Conservation (phyloP, 768 basidiomycete genomes). For the Boletellus emodensis region DNA sequence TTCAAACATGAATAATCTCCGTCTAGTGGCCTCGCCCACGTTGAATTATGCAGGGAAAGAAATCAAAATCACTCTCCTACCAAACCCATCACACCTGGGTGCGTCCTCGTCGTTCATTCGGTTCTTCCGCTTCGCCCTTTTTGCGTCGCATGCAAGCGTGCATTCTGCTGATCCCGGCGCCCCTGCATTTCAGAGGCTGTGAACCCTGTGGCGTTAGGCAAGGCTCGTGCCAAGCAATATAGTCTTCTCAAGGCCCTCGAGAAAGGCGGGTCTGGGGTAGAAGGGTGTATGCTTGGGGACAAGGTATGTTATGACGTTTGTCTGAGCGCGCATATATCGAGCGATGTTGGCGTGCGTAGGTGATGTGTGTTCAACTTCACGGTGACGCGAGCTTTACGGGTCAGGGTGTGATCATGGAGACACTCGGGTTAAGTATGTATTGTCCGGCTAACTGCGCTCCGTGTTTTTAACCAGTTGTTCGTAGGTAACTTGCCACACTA, state of each 20-base stretch:
- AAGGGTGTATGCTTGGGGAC: constrained; percentile 31
- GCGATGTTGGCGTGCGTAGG: constrained; percentile 43
- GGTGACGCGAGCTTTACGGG: constrained; percentile 92
- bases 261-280: constrained; percentile 19
- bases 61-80: constrained; percentile 73
- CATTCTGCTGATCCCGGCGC: background rate
- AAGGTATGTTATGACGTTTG: constrained; percentile 16
- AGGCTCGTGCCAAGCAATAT: constrained; percentile 88
- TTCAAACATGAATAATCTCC: background rate
- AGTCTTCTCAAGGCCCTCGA: constrained; percentile 66
- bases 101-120: constrained; percentile 7
- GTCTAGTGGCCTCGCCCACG: constrained; percentile 60
- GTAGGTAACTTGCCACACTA: constrained; percentile 85
- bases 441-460: background rate
- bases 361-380: constrained; percentile 86
- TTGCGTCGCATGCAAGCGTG: background rate
- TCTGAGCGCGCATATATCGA: background rate
- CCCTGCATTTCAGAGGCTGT: constrained; percentile 59
- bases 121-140: background rate
- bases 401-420: constrained; percentile 88
- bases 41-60: constrained; percentile 47
- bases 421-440: constrained; percentile 69
- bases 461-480: background rate
- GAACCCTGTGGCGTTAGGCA: constrained; percentile 83
- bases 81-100: constrained; percentile 79